Base-by-base conservation (phyloP, 805 yeast species). In the Hanseniaspora occidentalis region DNA sequence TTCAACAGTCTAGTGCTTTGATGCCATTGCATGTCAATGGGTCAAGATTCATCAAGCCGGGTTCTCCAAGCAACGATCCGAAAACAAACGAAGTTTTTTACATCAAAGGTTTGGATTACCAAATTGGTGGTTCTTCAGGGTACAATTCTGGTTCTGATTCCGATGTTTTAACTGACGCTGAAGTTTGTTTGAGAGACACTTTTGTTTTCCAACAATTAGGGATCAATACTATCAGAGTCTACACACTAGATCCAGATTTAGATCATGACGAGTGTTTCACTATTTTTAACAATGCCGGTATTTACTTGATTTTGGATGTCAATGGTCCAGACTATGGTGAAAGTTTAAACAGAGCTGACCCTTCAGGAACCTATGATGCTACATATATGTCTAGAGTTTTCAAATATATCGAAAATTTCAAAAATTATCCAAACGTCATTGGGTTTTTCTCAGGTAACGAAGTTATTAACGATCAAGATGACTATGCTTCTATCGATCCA, bases 361-460 rank as follows among this genome's bases (percentile, higher is more conserved):
- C 94, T 22, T 56, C 54, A 10, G 70, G 79, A 40, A 69, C 88
- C 23, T 88, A 88, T 66, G 80, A 79, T 60, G 62, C 72, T 35
- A 63, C 61, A 51, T 84, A 84, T 60, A 61, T 89, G 56, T 68
- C 73, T 46, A 79, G 89, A 55, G 88, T 86, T 19, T 83, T 88
- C 63, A 84, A 81, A 39, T 73, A 89, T 47, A 76, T 88, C 45
- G 89, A 82, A 49, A 84, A 85, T 33, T 84, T 88, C 69, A 81
- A 85, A 57, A 62, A 71, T 46, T 88, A 81, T 65, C 82, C 94
- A 50, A 88, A 88, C 59, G 69, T 84, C 31, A 62, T 86, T 36
- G 97, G 96, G 6, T 84, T 84, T 65, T 77, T 89, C 55, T 75
- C 94, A 21, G 97, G 94, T 47, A 88, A 89, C 56, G 96, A 88